These are phyloP conservation scores for Saccharomycopsis fodiens DNA, from an alignment of 805 yeast genomes.

Conservation along the genomic window DNA sequence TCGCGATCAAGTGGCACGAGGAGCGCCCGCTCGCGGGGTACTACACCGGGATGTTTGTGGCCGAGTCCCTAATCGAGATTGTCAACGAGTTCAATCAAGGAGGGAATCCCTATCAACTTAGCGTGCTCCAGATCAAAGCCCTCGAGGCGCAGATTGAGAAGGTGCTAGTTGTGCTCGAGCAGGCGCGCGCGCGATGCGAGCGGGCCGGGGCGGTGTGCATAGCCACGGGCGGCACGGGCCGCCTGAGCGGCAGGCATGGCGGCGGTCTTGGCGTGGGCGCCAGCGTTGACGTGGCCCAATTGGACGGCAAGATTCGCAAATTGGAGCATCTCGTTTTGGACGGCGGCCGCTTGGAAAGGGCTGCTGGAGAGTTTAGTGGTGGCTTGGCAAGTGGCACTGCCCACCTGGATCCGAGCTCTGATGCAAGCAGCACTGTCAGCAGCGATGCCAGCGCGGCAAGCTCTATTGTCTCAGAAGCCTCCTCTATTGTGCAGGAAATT, in stretches of 20 bases:
- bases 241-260: no score
- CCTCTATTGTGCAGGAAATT: background rate
- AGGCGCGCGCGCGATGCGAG: background rate
- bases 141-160: background rate
- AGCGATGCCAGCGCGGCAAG: background rate
- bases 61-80: slow-evolving; percentile 1
- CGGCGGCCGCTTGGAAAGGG: no score
- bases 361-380: background rate
- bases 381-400: background rate
- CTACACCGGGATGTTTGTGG: slow-evolving; percentile 2
- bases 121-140: slow-evolving; percentile 2
- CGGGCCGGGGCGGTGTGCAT: background rate
- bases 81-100: slow-evolving; percentile 2
- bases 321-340: background rate
- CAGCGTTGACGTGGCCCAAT: background rate
- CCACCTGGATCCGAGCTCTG: background rate
- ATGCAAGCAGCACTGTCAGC: background rate
- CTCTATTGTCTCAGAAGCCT: no score
- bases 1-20: background rate
- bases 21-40: background rate
- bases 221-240: background rate
- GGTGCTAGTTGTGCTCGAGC: background rate
- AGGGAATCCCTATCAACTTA: background rate
- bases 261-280: no score
- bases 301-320: background rate